A percentile compares a stretch with the other conserved stretches of the same genome.
Conservation (phyloP, 352 stramenopile genomes). For the Phytophthora boehmeriae region DNA sequence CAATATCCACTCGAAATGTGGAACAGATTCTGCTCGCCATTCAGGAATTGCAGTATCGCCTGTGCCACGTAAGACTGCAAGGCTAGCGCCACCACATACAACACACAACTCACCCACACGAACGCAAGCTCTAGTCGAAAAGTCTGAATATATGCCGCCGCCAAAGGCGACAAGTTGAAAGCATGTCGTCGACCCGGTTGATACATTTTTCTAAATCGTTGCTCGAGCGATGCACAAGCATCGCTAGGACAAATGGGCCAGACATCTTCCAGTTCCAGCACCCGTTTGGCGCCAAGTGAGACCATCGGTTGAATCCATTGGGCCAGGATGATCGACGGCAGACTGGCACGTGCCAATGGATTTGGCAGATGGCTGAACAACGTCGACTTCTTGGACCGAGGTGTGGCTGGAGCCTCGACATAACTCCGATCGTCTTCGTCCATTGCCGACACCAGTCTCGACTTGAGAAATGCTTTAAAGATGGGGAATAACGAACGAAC, state of each 20-base stretch:
- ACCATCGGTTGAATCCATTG: constrained; percentile 42
- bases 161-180: constrained; percentile 26
- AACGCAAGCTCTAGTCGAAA: constrained; percentile 21
- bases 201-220: constrained; percentile 26
- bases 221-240: constrained; percentile 21
- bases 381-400: not conserved
- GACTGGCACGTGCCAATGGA: constrained; percentile 39
- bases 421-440: constrained; percentile 5
- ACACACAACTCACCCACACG: constrained; percentile 22
- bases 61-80: constrained; percentile 34
- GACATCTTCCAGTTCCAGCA: constrained; percentile 35
- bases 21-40: constrained; percentile 35
- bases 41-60: constrained; percentile 36
- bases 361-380: constrained; percentile 30
- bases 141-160: constrained; percentile 14
- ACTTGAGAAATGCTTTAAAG: not conserved
- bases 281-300: constrained; percentile 26
- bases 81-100: constrained; percentile 35
- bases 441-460: not conserved
- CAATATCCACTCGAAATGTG: constrained; percentile 34
- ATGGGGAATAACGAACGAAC: not conserved
- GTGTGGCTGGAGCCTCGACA: constrained; percentile 13
- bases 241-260: constrained; percentile 34
- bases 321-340: constrained; percentile 26
- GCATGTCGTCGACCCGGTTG: constrained; percentile 9